phyloP scores from a whole-genome alignment of 2,329 filamentous ascomycete genomes.

The Fusarium sp. region DNA sequence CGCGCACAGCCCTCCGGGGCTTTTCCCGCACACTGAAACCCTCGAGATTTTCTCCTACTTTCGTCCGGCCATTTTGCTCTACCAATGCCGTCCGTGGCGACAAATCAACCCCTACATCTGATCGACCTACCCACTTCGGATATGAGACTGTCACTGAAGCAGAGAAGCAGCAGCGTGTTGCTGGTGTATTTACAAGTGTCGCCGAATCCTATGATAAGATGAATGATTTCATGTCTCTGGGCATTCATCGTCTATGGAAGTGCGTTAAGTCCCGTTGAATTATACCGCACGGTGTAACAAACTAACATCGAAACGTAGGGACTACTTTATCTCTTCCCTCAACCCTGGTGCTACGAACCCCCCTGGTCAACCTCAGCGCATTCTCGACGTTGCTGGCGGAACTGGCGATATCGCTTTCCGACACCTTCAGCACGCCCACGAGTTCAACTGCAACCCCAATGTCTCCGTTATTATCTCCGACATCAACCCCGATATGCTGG shows the following conservation, averaged over 20 bases:
- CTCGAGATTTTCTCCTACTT: slow-evolving; percentile 20
- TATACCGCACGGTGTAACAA: background rate
- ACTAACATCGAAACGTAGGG: slow-evolving; percentile 54
- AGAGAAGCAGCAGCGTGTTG: slow-evolving; percentile 78
- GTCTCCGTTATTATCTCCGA: slow-evolving; percentile 91
- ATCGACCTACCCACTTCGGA: slow-evolving; percentile 86
- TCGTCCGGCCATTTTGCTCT: slow-evolving; percentile 44
- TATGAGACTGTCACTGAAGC: slow-evolving; percentile 85
- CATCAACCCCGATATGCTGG: slow-evolving; percentile 96
- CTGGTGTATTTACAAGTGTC: slow-evolving; percentile 92
- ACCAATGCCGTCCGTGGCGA: slow-evolving; percentile 42
- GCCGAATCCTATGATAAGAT: slow-evolving; percentile 95
- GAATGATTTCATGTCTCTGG: slow-evolving; percentile 99
- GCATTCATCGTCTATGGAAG: slow-evolving; percentile 97
- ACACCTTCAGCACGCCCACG: slow-evolving; percentile 89
- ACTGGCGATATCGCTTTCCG: slow-evolving; percentile 98
- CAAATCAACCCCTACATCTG: slow-evolving; percentile 47
- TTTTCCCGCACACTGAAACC: slow-evolving; percentile 38
- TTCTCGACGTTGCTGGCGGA: slow-evolving; percentile 96
- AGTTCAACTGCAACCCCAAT: slow-evolving; percentile 76
- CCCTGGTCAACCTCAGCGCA: slow-evolving; percentile 65
- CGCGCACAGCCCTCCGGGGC: slow-evolving; percentile 44
- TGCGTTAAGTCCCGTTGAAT: slow-evolving; percentile 47
- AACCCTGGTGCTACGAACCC: slow-evolving; percentile 77
- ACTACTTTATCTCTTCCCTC: slow-evolving; percentile 91